Evolutionary conservation across 805 yeast species (phyloP).

Genomic region (Hanseniaspora singularis): DNA sequence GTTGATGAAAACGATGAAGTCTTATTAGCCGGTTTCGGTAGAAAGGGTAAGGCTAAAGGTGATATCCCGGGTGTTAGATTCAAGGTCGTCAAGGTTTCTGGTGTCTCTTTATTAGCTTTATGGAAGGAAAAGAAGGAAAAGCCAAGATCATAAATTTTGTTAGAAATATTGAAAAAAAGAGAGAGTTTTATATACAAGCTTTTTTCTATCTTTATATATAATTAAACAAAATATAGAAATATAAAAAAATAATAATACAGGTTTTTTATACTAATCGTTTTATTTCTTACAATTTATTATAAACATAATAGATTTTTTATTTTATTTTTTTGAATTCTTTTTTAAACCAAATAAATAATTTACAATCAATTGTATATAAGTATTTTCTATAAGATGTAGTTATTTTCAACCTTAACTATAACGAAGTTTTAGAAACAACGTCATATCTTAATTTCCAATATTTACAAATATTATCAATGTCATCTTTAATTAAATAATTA

Average conservation of each 20-base stretch:
- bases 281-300: too few species aligned
- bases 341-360: too few species aligned
- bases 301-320: too few species aligned
- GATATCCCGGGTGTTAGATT: conserved; percentile 99
- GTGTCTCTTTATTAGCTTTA: conserved; percentile 98
- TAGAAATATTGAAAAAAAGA: too few species aligned
- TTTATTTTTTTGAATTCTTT: too few species aligned
- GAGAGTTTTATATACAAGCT: not conserved
- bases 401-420: not conserved
- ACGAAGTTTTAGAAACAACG: not conserved
- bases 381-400: too few species aligned
- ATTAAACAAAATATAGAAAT: too few species aligned
- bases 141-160: conserved; percentile 80
- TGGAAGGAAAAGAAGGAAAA: conserved; percentile 99
- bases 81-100: conserved; percentile 99
- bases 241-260: too few species aligned
- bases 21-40: conserved; percentile 99
- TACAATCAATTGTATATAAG: not conserved
- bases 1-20: conserved; percentile 99
- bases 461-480: not conserved
- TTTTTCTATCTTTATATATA: not conserved
- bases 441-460: conserved; percentile 11
- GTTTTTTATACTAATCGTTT: too few species aligned
- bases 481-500: conserved; percentile 2
- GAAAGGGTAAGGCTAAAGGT: conserved; percentile 99